phyloP scores from a whole-genome alignment of 1,284 basidiomycete species.

The Vanrija sp. region DNA sequence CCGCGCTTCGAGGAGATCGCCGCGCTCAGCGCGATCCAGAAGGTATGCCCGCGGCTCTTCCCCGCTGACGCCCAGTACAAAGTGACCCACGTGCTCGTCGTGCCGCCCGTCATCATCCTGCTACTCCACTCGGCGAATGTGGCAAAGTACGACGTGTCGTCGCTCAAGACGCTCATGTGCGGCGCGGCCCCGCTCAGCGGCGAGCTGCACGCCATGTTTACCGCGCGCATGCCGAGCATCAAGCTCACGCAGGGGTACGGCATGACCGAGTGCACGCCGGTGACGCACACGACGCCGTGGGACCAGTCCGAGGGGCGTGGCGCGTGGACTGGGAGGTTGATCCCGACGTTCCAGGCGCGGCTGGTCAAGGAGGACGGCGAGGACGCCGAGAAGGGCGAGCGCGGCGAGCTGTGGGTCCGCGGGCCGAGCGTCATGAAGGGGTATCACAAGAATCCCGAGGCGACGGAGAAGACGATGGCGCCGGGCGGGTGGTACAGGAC shows the following conservation, averaged over 20 bases:
- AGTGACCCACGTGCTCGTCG: slow-evolving; percentile 63
- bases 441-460: slow-evolving; percentile 60
- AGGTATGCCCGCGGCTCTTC: slow-evolving; percentile 39
- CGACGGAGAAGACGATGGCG: slow-evolving; percentile 67
- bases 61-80: slow-evolving; percentile 53
- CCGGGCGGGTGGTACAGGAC: slow-evolving; percentile 71
- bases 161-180: slow-evolving; percentile 61
- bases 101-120: slow-evolving; percentile 75
- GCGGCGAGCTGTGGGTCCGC: slow-evolving; percentile 75
- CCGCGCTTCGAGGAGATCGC: slow-evolving; percentile 56
- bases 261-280: slow-evolving; percentile 53
- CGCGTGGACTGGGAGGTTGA: slow-evolving; percentile 65
- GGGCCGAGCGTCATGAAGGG: slow-evolving; percentile 77
- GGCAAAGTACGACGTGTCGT: slow-evolving; percentile 64
- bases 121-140: slow-evolving; percentile 55
- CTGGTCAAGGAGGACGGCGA: slow-evolving; percentile 55
- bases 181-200: slow-evolving; percentile 77
- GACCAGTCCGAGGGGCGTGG: slow-evolving; percentile 41
- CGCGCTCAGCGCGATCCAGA: slow-evolving; percentile 67
- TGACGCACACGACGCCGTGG: slow-evolving; percentile 21
- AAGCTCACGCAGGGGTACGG: slow-evolving; percentile 49
- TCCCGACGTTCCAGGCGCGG: slow-evolving; percentile 73
- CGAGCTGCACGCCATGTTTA: slow-evolving; percentile 33
- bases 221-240: slow-evolving; percentile 18
- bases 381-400: slow-evolving; percentile 55